Evolutionary conservation across 306 rosid species (phyloP), one percentile per base, ranked within the genome.

Genomic region (Rosa chinensis): DNA sequence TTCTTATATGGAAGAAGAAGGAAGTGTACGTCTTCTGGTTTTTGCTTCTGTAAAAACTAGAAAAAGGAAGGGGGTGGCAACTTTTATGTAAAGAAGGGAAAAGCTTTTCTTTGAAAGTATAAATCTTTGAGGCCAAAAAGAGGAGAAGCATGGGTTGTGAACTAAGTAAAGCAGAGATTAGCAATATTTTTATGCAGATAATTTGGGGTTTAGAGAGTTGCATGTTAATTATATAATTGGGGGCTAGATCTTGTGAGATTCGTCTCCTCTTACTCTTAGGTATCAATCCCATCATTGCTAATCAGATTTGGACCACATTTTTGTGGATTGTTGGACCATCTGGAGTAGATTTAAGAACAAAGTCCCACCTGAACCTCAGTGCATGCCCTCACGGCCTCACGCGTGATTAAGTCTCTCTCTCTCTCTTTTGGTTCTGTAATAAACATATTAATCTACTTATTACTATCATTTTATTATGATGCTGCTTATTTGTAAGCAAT

Each of bases 261-360:
- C 80, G 81, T 69, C 62, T 79, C 6, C 66, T 61, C 66, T 63
- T 32, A 63, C 69, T 40, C 59, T 75, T 63, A 81, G 73, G 79
- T 81, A 81, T 78, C 89, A 82, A 49, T 61, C 82, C 80, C 88
- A 91, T 88, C 82, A 89, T 89, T 89, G 92, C 83, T 82, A 82
- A 82, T 88, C 71, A 89, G 67, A 67, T 72, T 39, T 74, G 91
- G 94, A 88, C 91, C 92, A 86, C 85, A 77, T 17, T 25, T 56
- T 39, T 66, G 11, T 40, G 48, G 48, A 66, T 66, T 55, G 20
- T 32, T 61, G 79, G 72, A 66, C 74, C 64, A 39, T 50, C 5
- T 28, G 40, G 59, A 77, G 14, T 43, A 66, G 37, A 13, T 28
- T 62, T 13, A 61, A 64, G 44, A 64, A 49, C 55, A 49, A 13